phyloP scores from a whole-genome alignment of 352 stramenopile genomes.

The Blastocystis sp. region DNA sequence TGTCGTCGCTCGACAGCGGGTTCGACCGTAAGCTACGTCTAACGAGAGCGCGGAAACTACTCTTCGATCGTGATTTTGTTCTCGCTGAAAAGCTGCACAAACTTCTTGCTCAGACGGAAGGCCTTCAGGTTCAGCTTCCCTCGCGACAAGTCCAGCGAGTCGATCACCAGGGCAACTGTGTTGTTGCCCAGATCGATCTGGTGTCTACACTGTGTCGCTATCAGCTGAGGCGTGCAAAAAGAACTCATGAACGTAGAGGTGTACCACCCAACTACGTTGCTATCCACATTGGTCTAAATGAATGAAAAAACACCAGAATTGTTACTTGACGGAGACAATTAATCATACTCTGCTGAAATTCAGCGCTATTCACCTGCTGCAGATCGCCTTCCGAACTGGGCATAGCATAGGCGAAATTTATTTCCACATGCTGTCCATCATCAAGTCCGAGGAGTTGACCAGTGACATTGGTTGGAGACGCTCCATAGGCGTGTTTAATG shows the following conservation, averaged over 20 bases:
- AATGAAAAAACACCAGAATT: background rate
- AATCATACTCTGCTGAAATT: constrained; percentile 43
- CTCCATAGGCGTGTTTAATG: constrained; percentile 41
- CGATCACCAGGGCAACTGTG: constrained; percentile 21
- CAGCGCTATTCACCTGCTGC: background rate
- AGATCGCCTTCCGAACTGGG: constrained; percentile 12
- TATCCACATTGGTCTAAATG: constrained; percentile 48
- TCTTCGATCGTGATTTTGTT: constrained; percentile 50
- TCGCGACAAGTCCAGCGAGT: background rate
- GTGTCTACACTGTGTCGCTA: constrained; percentile 27
- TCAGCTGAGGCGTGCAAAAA: constrained; percentile 31
- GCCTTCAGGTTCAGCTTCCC: constrained; percentile 55
- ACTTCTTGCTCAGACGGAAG: background rate
- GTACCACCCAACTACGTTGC: constrained; percentile 46
- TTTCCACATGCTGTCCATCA: background rate
- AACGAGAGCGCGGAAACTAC: background rate
- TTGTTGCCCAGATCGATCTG: constrained; percentile 32
- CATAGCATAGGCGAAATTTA: constrained; percentile 47
- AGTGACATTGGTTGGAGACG: background rate
- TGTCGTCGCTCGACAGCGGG: background rate
- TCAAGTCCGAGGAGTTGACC: constrained; percentile 38
- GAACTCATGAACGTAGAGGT: constrained; percentile 58
- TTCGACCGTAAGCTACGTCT: background rate
- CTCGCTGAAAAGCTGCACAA: constrained; percentile 37
- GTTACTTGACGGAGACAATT: background rate